phyloP scores from a whole-genome alignment of 257 asterid genomes.

The Salvia rosmarinus region DNA sequence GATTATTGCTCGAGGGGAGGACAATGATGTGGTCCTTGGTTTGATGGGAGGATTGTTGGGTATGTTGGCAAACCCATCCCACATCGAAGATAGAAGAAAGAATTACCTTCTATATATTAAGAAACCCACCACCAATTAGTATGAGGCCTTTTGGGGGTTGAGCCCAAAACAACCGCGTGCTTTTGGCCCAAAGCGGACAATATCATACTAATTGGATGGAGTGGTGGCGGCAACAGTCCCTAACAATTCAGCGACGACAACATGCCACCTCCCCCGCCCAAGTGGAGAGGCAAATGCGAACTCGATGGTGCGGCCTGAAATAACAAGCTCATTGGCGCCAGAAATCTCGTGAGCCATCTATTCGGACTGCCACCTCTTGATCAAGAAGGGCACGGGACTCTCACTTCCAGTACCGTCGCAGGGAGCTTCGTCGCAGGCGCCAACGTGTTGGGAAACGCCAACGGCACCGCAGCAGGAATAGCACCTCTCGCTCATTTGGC shows the following conservation, averaged over 20 bases:
- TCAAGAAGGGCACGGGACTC: not conserved
- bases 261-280: not conserved
- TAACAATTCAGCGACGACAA: not conserved
- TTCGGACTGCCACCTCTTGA: constrained; percentile 9
- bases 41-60: too few species aligned
- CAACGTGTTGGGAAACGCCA: not conserved
- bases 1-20: too few species aligned
- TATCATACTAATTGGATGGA: too few species aligned
- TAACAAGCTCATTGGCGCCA: not conserved
- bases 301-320: not conserved
- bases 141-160: too few species aligned
- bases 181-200: too few species aligned
- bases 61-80: too few species aligned
- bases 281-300: not conserved
- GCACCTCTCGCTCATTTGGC: not conserved
- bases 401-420: not conserved
- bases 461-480: not conserved
- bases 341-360: not conserved
- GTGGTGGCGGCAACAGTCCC: too few species aligned
- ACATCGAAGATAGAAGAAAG: too few species aligned
- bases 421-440: not conserved
- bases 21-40: too few species aligned
- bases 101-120: too few species aligned
- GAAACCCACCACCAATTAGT: too few species aligned
- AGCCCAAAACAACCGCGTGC: too few species aligned